Conservation (phyloP, 345 rosid species). For the Hibiscus mutabilis region DNA sequence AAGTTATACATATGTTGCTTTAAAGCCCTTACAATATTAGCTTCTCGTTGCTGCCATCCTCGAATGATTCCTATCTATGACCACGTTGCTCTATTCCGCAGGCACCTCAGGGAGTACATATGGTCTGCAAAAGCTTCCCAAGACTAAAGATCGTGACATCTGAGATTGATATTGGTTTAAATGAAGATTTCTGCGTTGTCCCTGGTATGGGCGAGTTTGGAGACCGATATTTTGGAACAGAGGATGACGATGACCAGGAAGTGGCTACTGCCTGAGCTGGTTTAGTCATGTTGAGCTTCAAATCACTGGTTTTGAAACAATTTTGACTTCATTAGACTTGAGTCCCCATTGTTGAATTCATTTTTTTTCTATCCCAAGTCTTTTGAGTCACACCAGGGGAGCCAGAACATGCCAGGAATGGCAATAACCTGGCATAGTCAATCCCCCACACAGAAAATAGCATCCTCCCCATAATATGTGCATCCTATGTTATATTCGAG, state of each 20-base stretch:
- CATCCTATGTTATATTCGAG: too few species aligned
- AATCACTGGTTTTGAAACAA: slow-evolving; percentile 22
- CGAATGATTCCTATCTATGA: background rate
- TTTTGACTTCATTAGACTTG: slow-evolving; percentile 31
- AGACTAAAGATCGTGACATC: slow-evolving; percentile 94
- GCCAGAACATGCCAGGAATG: slow-evolving; percentile 4
- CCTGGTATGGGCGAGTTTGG: slow-evolving; percentile 99
- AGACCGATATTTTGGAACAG: slow-evolving; percentile 97
- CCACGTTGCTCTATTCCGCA: slow-evolving; percentile 23
- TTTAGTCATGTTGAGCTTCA: background rate
- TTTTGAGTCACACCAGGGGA: background rate
- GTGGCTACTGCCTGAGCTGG: slow-evolving; percentile 12
- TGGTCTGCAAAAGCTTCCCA: slow-evolving; percentile 88
- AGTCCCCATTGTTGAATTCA: slow-evolving; percentile 7
- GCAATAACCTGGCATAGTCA: slow-evolving; percentile 2
- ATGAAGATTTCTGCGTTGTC: slow-evolving; percentile 78
- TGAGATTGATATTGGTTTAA: slow-evolving; percentile 83
- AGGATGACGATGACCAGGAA: slow-evolving; percentile 54
- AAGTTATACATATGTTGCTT: slow-evolving; percentile 28
- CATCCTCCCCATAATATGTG: background rate
- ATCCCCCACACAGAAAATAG: slow-evolving; percentile 8
- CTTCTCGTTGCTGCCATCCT: slow-evolving; percentile 9
- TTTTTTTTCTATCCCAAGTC: background rate
- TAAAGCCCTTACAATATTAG: background rate
- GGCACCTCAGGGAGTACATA: slow-evolving; percentile 99